Evolutionary conservation across 768 basidiomycete genomes (phyloP).

Genomic region (Pulveroboletus ravenelii): DNA sequence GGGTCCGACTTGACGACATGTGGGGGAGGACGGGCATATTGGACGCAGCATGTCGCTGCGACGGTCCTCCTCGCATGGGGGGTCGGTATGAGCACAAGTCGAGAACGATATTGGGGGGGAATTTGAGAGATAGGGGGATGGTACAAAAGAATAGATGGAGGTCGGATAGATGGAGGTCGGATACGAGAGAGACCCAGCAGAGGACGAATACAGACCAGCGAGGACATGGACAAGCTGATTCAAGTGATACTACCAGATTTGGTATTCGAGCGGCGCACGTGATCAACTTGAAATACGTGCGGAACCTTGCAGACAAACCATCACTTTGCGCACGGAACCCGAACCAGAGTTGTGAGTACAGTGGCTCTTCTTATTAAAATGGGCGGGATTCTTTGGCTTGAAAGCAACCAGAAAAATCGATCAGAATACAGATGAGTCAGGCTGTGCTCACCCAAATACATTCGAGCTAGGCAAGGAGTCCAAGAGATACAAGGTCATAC

Average conservation of each 20-base stretch:
- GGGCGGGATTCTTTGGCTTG: no score
- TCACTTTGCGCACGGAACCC: background rate
- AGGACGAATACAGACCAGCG: background rate
- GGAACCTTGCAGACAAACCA: no score
- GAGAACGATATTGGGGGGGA: background rate
- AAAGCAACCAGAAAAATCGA: background rate
- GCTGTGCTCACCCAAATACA: no score
- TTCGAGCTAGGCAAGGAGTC: background rate
- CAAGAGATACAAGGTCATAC: background rate
- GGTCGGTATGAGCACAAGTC: background rate
- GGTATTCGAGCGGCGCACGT: background rate
- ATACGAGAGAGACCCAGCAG: slow-evolving; percentile 7
- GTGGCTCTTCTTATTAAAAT: background rate
- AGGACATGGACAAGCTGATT: slow-evolving; percentile 10
- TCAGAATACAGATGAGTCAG: background rate
- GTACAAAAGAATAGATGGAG: background rate
- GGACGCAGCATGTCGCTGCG: slow-evolving; percentile 7
- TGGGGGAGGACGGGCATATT: slow-evolving; percentile 12
- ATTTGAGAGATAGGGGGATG: background rate
- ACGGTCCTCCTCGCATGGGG: slow-evolving; percentile 8
- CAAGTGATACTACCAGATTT: slow-evolving; percentile 3
- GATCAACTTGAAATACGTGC: no score
- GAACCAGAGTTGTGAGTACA: background rate
- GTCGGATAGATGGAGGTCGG: background rate
- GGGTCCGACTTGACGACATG: background rate